Conservation (phyloP, 139 green algal species). For the Volvox reticuliferus region DNA sequence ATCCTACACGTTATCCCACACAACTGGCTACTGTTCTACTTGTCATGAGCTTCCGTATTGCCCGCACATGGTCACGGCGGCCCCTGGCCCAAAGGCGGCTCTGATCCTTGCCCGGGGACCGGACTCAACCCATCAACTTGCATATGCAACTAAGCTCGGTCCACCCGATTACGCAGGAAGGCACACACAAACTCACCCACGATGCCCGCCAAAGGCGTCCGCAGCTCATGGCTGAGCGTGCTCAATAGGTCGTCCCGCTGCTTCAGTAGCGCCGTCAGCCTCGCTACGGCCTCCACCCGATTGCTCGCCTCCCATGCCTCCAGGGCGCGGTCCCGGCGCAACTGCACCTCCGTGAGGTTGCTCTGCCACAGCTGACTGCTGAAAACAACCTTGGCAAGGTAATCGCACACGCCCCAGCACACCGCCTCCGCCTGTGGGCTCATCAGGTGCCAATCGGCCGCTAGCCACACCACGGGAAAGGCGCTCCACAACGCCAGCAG, state of each 20-base stretch:
- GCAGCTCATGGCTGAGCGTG: slow-evolving; percentile 71
- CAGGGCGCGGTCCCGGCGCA: slow-evolving; percentile 38
- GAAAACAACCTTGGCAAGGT: slow-evolving; percentile 68
- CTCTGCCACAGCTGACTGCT: slow-evolving; percentile 70
- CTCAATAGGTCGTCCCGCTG: slow-evolving; percentile 62
- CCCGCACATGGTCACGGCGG: too few relatives aligned
- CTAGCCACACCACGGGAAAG: slow-evolving; percentile 63
- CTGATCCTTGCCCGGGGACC: too few relatives aligned
- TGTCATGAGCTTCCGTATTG: too few relatives aligned
- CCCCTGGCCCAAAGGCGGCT: too few relatives aligned
- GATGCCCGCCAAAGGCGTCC: slow-evolving; percentile 72
- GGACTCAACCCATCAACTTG: too few relatives aligned
- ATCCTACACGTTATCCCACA: too few relatives aligned
- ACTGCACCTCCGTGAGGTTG: slow-evolving; percentile 58
- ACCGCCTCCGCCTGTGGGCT: slow-evolving; percentile 44
- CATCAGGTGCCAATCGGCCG: slow-evolving; percentile 39
- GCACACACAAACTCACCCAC: slow-evolving; percentile 53
- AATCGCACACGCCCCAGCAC: slow-evolving; percentile 64
- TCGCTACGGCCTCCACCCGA: slow-evolving; percentile 54
- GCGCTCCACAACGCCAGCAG: slow-evolving; percentile 61
- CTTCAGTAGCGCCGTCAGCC: slow-evolving; percentile 54
- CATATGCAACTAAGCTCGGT: too few relatives aligned
- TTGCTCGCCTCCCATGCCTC: slow-evolving; percentile 57
- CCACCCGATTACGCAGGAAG: too few relatives aligned
- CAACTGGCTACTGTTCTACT: too few relatives aligned